These are phyloP conservation scores for Orychophragmus violaceus DNA, from an alignment of 345 rosid species.

Conservation along the genomic window DNA sequence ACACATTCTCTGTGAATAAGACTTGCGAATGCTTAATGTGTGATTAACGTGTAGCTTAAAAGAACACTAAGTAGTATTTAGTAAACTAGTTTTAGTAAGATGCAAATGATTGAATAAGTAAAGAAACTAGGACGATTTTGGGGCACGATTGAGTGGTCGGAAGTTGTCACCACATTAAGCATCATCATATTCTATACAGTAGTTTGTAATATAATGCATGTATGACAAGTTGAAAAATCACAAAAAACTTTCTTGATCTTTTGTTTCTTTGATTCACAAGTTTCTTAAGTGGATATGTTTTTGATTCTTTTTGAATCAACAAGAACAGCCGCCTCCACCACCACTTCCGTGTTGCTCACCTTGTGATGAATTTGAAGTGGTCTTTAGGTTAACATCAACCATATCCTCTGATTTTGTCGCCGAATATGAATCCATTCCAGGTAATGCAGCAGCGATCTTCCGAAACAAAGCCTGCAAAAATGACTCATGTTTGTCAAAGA, in stretches of 20 bases:
- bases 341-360: conserved; percentile 61
- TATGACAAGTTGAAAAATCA: neutral
- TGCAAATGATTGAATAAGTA: too few relatives aligned
- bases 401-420: conserved; percentile 85
- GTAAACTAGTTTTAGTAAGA: too few relatives aligned
- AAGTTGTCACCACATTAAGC: too few relatives aligned
- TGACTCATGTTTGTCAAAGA: neutral
- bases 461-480: conserved; percentile 75
- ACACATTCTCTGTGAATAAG: conserved; percentile 9
- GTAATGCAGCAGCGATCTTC: conserved; percentile 89
- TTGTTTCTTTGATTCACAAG: neutral
- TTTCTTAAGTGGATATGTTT: neutral
- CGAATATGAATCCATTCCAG: conserved; percentile 80
- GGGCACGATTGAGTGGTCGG: too few relatives aligned
- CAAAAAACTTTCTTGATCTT: neutral
- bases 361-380: conserved; percentile 62
- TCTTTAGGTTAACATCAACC: conserved; percentile 92
- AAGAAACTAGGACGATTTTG: too few relatives aligned
- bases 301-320: conserved; percentile 34
- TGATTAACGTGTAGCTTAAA: too few relatives aligned
- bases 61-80: too few relatives aligned
- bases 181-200: neutral
- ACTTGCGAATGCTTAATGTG: neutral
- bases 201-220: neutral
- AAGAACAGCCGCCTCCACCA: conserved; percentile 50